These are phyloP conservation scores for Salicornia ramosissima DNA, from an alignment of 148 eudicot species.

Conservation along the genomic window DNA sequence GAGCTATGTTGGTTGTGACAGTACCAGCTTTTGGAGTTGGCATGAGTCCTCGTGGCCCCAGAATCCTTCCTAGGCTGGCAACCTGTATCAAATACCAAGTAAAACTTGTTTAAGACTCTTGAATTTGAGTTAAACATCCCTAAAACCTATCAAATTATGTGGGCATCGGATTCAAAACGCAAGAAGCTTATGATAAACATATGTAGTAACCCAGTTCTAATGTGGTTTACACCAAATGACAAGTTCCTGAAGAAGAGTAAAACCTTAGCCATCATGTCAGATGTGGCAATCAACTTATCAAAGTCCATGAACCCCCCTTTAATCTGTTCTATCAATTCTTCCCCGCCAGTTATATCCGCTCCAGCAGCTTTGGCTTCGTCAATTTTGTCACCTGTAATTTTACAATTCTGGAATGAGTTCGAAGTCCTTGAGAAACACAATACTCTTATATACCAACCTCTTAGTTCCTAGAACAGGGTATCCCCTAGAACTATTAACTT, in stretches of 20 bases:
- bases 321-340: constrained; percentile 82
- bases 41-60: constrained; percentile 98
- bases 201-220: background rate
- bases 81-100: constrained; percentile 41
- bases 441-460: too few species aligned
- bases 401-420: constrained; percentile 3
- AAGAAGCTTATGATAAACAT: constrained; percentile 7
- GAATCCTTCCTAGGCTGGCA: constrained; percentile 80
- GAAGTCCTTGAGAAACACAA: background rate
- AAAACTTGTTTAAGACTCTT: background rate
- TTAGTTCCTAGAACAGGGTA: background rate
- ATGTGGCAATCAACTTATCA: constrained; percentile 89
- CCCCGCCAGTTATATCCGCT: constrained; percentile 95
- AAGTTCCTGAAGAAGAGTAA: constrained; percentile 5
- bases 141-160: background rate
- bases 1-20: constrained; percentile 79
- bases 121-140: background rate
- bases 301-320: constrained; percentile 96
- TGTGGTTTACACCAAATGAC: background rate
- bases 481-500: background rate
- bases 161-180: background rate
- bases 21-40: constrained; percentile 99
- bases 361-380: constrained; percentile 97
- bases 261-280: constrained; percentile 99
- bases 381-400: constrained; percentile 70